Evolutionary conservation across 805 yeast genomes (phyloP), one percentile per base, ranked within the genome.

Genomic region (Cyberlindnera mycetangii): DNA sequence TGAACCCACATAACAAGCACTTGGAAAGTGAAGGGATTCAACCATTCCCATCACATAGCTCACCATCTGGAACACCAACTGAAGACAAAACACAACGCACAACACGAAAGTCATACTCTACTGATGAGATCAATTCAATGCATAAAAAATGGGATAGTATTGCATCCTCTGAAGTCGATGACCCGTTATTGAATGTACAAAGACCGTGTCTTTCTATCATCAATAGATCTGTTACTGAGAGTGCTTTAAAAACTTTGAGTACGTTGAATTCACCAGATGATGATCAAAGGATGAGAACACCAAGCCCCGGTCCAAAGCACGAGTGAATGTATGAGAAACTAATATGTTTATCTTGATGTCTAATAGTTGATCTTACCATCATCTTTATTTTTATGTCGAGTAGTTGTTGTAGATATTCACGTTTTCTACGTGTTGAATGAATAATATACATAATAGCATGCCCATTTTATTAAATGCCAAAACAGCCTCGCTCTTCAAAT

Each of bases 1-100:
- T 45, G 45, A 54, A 56, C 28, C 52, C 54, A 28, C 59, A 54
- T 28, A 55, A 54, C 36, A 50, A 52, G 28, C 59, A 51, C 20
- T 22, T 52, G 22, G 58, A 50, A 30, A 48, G 41, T 35, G 57
- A 53, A 22, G 52, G 53, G 4, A 37, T 41, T 8, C 31, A 25
- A 7, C 30, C 36, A 6, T 51, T 46, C 46, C 39, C 37, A 3
- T 28, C 48, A 3, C 50, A 47, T 33, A 42, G 35, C 3, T 36
- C 50, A 3, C 50, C 54, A 8, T 15, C 37, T 11, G 22, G 22
- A 7, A 24, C 40, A 11, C 42, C 44, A n/a, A 22, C 32, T 12
- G 51, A 41, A 3, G 44, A 38, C 28, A 43, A 31, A 18, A 3
- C 39, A 11, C 36, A 32, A 16, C 22, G 18, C 22, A 9, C 16